A percentile compares a stretch with the other conserved stretches of the same genome.
These are phyloP conservation scores for Blastobotrys terrestris DNA, from an alignment of 805 yeast species.

Conservation along the genomic window DNA sequence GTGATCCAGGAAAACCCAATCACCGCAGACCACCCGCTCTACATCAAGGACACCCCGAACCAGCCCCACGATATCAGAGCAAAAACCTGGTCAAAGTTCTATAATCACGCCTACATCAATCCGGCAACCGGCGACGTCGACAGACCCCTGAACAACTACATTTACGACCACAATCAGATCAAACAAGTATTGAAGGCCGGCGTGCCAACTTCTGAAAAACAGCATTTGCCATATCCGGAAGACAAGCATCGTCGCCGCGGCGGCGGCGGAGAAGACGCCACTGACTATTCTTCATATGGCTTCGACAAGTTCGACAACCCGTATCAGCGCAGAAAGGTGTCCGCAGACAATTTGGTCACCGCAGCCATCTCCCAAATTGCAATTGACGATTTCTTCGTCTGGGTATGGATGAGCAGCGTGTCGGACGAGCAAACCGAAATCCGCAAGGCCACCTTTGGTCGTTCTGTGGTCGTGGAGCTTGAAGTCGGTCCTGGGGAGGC, in stretches of 20 bases:
- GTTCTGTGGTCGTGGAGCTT: conserved; percentile 76
- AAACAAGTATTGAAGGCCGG: conserved; percentile 26
- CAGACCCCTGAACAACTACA: conserved; percentile 24
- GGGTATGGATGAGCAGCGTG: conserved; percentile 83
- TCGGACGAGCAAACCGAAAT: conserved; percentile 65
- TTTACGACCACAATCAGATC: conserved; percentile 25
- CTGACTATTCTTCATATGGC: conserved; percentile 1
- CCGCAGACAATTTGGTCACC: conserved; percentile 27
- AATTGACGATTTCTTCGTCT: conserved; percentile 80
- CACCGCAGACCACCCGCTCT: conserved; percentile 19
- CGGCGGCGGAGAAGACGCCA: conserved; percentile 4
- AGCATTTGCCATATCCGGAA: conserved; percentile 33
- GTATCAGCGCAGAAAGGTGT: conserved; percentile 2
- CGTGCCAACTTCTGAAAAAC: conserved; percentile 22
- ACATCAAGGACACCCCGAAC: conserved; percentile 19
- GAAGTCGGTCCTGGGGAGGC: conserved; percentile 61
- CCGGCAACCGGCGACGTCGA: conserved; percentile 25
- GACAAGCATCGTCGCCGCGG: conserved; percentile 14
- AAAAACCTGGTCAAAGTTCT: conserved; percentile 26
- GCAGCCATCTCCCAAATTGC: conserved; percentile 55
- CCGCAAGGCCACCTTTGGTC: conserved; percentile 67
- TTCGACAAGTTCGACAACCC: neutral
- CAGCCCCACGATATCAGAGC: conserved; percentile 21
- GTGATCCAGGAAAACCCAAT: conserved; percentile 29
- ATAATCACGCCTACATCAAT: conserved; percentile 24